Conservation (phyloP, 148 eudicot species). For the Limonium bicolor region DNA sequence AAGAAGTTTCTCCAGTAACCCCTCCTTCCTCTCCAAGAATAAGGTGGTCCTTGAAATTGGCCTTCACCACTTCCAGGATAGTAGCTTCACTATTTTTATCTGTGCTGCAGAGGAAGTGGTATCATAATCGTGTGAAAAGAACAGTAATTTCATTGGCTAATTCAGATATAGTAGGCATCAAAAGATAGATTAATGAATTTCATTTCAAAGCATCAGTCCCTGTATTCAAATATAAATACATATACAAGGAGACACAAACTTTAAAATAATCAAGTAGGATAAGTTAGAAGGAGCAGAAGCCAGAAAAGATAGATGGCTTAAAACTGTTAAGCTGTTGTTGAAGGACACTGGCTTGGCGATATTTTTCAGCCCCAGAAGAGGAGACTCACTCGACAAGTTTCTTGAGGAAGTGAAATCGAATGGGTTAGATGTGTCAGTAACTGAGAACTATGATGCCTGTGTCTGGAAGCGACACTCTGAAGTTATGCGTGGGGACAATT, state of each 20-base stretch:
- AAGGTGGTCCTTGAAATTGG: constrained; percentile 71
- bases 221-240: too few species aligned
- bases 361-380: constrained; percentile 76
- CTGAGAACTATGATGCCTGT: constrained; percentile 47
- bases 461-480: constrained; percentile 58
- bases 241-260: too few species aligned
- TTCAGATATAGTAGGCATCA: too few species aligned
- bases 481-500: constrained; percentile 27
- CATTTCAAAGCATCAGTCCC: too few species aligned
- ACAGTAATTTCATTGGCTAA: too few species aligned
- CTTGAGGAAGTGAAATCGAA: constrained; percentile 30
- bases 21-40: constrained; percentile 99
- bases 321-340: constrained; percentile 44
- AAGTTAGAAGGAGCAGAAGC: too few species aligned
- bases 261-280: too few species aligned
- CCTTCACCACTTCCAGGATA: constrained; percentile 52
- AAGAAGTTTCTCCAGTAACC: constrained; percentile 69
- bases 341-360: constrained; percentile 51
- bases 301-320: too few species aligned
- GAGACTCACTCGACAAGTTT: constrained; percentile 68
- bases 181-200: too few species aligned
- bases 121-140: constrained; percentile 4
- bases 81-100: constrained; percentile 90
- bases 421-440: constrained; percentile 41
- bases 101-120: constrained; percentile 46